Evolutionary conservation across 2,329 filamentous ascomycete genomes (phyloP).

Genomic region (Didymella glomerata): DNA sequence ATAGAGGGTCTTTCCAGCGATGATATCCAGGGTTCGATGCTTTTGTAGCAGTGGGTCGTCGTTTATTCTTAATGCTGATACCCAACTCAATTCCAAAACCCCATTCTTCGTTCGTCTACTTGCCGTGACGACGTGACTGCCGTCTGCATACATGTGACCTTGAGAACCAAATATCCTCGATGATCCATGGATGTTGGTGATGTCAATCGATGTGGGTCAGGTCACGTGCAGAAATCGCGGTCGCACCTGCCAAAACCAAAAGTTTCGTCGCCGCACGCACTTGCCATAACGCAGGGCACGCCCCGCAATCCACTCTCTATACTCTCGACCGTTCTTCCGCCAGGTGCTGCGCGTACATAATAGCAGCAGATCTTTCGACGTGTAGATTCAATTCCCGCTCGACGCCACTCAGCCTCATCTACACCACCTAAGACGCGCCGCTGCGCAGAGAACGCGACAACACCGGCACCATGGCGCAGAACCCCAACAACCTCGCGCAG

Average conservation of each 20-base stretch:
- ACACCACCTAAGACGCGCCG: conserved; percentile 25
- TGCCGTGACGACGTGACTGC: neutral
- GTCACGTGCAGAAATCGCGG: conserved; percentile 8
- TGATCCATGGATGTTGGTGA: too few relatives aligned
- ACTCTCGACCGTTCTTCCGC: conserved; percentile 16
- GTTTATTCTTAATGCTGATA: conserved; percentile 21
- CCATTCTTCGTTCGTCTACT: neutral
- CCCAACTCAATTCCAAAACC: neutral
- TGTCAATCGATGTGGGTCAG: neutral
- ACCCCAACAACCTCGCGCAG: conserved; percentile 78
- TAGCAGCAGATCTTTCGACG: conserved; percentile 13
- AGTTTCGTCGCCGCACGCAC: conserved; percentile 28
- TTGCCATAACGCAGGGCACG: conserved; percentile 35
- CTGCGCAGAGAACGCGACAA: conserved; percentile 30
- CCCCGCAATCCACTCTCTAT: conserved; percentile 32
- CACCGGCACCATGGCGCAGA: conserved; percentile 38
- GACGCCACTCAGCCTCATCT: conserved; percentile 5
- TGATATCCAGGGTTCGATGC: conserved; percentile 17
- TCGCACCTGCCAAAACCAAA: too few relatives aligned
- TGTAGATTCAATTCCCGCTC: conserved; percentile 14
- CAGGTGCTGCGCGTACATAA: conserved; percentile 23
- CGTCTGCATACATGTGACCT: too few relatives aligned
- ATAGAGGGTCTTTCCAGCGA: conserved; percentile 11
- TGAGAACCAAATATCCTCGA: too few relatives aligned
- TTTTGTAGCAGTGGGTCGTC: conserved; percentile 1